Percentiles rank a stretch among this genome's conserved stretches.
Conservation (phyloP, 352 stramenopile species). For the Phytophthora citricola region DNA sequence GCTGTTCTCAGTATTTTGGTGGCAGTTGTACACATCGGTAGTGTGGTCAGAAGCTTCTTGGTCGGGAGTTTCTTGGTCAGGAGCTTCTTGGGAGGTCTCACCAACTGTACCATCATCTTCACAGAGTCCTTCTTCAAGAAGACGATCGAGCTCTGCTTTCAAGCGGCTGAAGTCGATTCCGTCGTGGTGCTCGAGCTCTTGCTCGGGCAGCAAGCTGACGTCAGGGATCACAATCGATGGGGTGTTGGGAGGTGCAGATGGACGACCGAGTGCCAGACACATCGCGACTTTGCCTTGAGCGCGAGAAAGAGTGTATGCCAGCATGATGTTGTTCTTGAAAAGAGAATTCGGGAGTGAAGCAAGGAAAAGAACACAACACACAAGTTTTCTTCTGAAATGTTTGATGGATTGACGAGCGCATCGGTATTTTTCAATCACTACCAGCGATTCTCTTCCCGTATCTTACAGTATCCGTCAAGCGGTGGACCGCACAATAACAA, state of each 20-base stretch:
- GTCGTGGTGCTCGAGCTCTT: slow-evolving; percentile 16
- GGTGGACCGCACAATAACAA: slow-evolving; percentile 34
- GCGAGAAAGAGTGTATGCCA: slow-evolving; percentile 24
- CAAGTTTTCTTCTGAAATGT: neutral
- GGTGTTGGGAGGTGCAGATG: slow-evolving; percentile 4
- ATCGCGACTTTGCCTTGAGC: slow-evolving; percentile 1
- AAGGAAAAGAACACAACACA: slow-evolving; percentile 1
- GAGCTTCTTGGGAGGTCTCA: neutral
- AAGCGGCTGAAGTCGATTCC: slow-evolving; percentile 35
- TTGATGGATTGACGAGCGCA: too few species aligned
- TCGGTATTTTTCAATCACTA: too few species aligned
- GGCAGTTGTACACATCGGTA: neutral
- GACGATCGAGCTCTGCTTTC: slow-evolving; percentile 27
- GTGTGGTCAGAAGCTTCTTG: slow-evolving; percentile 3
- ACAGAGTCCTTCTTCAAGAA: slow-evolving; percentile 32
- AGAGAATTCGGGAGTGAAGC: slow-evolving; percentile 11
- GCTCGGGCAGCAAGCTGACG: slow-evolving; percentile 6
- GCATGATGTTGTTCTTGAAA: slow-evolving; percentile 1
- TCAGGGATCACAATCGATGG: neutral
- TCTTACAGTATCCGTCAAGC: slow-evolving; percentile 17
- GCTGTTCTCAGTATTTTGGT: neutral
- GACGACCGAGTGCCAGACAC: neutral
- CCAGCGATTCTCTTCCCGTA: too few species aligned
- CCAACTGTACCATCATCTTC: slow-evolving; percentile 12
- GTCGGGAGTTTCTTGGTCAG: slow-evolving; percentile 9